Evolutionary conservation across 31 red algal genomes (phyloP).

Genomic region (Odonthalia washingtoniensis): DNA sequence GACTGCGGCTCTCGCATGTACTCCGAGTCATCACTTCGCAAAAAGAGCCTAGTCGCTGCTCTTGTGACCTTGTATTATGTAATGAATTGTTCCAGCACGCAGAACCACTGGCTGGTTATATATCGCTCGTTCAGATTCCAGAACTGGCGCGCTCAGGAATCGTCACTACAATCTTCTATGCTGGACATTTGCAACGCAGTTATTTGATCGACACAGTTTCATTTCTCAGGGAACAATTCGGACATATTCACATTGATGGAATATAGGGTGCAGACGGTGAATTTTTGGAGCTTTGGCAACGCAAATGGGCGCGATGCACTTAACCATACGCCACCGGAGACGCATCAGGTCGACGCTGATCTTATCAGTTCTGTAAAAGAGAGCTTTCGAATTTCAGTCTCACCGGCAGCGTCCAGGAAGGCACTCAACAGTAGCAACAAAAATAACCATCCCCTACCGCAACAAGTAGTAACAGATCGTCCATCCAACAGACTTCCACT

Average conservation of each 20-base stretch:
- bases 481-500: too few relatives aligned
- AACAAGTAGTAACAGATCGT: too few relatives aligned
- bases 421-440: too few relatives aligned
- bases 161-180: constrained; percentile 63
- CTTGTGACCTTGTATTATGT: constrained; percentile 53
- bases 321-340: constrained; percentile 30
- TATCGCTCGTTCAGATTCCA: constrained; percentile 64
- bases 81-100: constrained; percentile 61
- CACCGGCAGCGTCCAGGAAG: too few relatives aligned
- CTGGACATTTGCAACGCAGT: constrained; percentile 52
- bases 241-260: too few relatives aligned
- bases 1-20: constrained; percentile 39
- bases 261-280: too few relatives aligned
- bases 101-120: constrained; percentile 71
- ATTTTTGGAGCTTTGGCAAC: constrained; percentile 36
- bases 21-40: constrained; percentile 50
- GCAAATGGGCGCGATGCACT: constrained; percentile 63
- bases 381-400: too few relatives aligned
- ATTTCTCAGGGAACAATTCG: too few relatives aligned
- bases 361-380: constrained; percentile 57
- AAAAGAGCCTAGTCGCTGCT: constrained; percentile 63
- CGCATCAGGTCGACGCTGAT: constrained; percentile 47
- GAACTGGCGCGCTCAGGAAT: constrained; percentile 67
- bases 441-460: too few relatives aligned
- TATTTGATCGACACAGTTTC: too few relatives aligned